Base-by-base conservation (phyloP, 1,284 basidiomycete species). In the Microstroma glucosiphilum region DNA sequence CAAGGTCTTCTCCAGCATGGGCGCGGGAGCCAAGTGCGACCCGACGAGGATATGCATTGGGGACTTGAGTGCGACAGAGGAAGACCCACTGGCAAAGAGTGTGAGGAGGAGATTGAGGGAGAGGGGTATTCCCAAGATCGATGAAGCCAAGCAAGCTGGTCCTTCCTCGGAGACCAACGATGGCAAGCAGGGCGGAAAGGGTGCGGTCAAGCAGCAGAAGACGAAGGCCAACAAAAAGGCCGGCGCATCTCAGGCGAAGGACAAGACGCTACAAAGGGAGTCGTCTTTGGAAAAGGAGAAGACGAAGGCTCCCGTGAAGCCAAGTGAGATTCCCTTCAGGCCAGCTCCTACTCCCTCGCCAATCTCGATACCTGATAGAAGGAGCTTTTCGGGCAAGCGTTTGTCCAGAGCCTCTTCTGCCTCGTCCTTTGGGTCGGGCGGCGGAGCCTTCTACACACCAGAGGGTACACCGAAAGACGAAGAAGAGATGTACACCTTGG, bases 11-110 rank as follows among this genome's bases (percentile, higher is more conserved):
- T 90, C 92, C 0, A 92, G 91, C 19, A 96, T 98, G 91, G 96
- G 96, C 49, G 91, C 94, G 0, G 89, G 93, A n/a, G 90, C 93
- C 7, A 99, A 98, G 82, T 85, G 85, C 65, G 96, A 99, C 79
- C 92, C 96, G 0, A 96, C 92, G 4, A 85, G 92, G 40, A 86
- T 98, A 26, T 94, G 97, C 80, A 96, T 98, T 64, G 83, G 88
- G 62, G 94, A 97, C 80, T 92, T 98, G 69, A 92, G 92, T 1
- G 84, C 84, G 65, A 98, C 96, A 0, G 86, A 90, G 57, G 96
- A 98, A 77, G 96, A 98, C 78, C 93, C 94, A 1, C 85, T 99
- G 6, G 93, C 93, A 15, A 87, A 94, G 58, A 85, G 89, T 13
- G 93, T 98, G 7, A 86, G 96, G 17, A 84, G 89, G 40, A 85